phyloP scores from a whole-genome alignment of 2,329 filamentous ascomycete genomes.

The Fusarium domesticum region DNA sequence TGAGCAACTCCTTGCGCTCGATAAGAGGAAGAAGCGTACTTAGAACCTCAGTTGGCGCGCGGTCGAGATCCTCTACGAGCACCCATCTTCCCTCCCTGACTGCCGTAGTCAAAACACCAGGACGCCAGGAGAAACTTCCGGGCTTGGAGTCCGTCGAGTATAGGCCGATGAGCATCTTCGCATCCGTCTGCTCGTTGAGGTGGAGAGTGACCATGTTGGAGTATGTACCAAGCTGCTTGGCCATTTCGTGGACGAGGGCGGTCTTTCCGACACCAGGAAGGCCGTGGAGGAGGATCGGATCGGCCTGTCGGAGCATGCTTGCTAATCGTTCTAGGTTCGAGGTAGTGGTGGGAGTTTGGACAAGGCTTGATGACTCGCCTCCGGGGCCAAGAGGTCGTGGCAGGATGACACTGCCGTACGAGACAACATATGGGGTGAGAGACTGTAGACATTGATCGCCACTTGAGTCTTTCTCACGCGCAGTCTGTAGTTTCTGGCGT shows the following conservation, averaged over 20 bases:
- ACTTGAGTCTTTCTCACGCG: conserved; percentile 7
- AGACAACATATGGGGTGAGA: conserved; percentile 59
- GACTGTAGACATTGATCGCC: conserved; percentile 31
- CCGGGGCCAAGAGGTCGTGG: conserved; percentile 57
- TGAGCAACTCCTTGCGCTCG: conserved; percentile 84
- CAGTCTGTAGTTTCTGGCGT: conserved; percentile 37
- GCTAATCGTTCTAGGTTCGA: conserved; percentile 71
- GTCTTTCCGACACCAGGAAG: conserved; percentile 89
- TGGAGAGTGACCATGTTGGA: conserved; percentile 88
- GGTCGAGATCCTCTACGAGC: conserved; percentile 92
- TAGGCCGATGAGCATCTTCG: conserved; percentile 90
- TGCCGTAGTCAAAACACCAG: conserved; percentile 89
- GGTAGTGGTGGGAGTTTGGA: conserved; percentile 70
- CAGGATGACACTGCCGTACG: conserved; percentile 65
- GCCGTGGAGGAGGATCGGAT: conserved; percentile 78
- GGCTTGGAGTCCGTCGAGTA: conserved; percentile 87
- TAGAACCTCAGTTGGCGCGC: conserved; percentile 91
- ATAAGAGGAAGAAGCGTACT: conserved; percentile 90
- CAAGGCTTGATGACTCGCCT: conserved; percentile 49
- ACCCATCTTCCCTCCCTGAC: conserved; percentile 95
- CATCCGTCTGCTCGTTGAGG: conserved; percentile 96
- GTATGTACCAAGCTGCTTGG: conserved; percentile 73
- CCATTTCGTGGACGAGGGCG: conserved; percentile 76
- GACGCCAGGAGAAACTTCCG: conserved; percentile 86
- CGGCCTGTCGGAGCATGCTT: conserved; percentile 59